A percentile compares a stretch with the other conserved stretches of the same genome.
phyloP scores from a whole-genome alignment of 192 early-diverging fungal species.

The Coemansia sp. region DNA sequence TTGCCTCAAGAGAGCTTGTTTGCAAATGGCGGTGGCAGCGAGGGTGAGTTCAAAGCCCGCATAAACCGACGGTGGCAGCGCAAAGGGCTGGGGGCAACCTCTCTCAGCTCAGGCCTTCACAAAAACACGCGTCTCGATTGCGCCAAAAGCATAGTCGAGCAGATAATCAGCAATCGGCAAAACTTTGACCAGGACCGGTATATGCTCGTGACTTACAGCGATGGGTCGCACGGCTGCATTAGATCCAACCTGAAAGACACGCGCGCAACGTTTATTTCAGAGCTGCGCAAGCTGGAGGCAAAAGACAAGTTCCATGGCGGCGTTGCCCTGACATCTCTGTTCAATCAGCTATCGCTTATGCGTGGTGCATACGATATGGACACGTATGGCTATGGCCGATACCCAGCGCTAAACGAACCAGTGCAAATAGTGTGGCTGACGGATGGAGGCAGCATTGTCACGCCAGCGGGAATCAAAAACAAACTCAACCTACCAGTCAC shows the following conservation, averaged over 20 bases:
- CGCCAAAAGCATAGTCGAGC: conserved; percentile 74
- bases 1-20: conserved; percentile 33
- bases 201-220: conserved; percentile 71
- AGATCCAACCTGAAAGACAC: conserved; percentile 53
- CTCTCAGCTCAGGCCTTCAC: conserved; percentile 1
- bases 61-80: conserved; percentile 47
- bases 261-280: conserved; percentile 52
- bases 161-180: conserved; percentile 57
- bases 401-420: conserved; percentile 59
- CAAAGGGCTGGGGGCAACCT: conserved; percentile 8
- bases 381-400: conserved; percentile 69
- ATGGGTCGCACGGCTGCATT: conserved; percentile 19
- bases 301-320: conserved; percentile 67
- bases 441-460: conserved; percentile 62
- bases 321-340: conserved; percentile 58
- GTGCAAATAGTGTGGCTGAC: conserved; percentile 78
- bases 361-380: conserved; percentile 61
- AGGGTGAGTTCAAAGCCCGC: conserved; percentile 4
- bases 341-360: conserved; percentile 67
- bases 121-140: conserved; percentile 57
- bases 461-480: conserved; percentile 38
- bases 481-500: conserved; percentile 65
- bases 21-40: conserved; percentile 6
- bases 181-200: conserved; percentile 66
- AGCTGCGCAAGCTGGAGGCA: conserved; percentile 62